Base-by-base conservation (phyloP, 345 rosid genomes). In the Eucalyptus guilfoylei region DNA sequence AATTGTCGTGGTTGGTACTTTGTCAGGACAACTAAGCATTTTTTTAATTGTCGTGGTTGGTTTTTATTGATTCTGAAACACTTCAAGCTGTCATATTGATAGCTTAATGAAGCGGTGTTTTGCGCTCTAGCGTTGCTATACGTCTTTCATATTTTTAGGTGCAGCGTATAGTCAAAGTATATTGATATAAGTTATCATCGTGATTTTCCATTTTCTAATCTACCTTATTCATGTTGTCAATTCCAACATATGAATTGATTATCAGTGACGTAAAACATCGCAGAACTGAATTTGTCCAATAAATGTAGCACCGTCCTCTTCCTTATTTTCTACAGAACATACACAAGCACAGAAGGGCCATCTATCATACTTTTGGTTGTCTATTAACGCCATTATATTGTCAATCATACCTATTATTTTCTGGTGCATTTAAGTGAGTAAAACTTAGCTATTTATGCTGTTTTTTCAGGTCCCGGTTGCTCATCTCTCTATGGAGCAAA, bases 401-500 rank as follows among this genome's bases (percentile, higher is more conserved):
- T 40, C 44, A 37, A 76, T 40, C 85, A 12, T 76, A 19, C 14
- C 24, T 21, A 76, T 76, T 76, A 76, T 11, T 40, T 76, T 76
- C 28, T 40, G 30, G 85, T 40, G 47, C 48, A 34, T 69, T 32
- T n/a, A 5, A 64, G 42, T 72, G 58, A 30, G 11, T 14, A 50
- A 12, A 37, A 16, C 8, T 67, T 76, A 76, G 32, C 21, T 40
- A 30, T 40, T 47, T 32, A 37, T n/a, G 48, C 54, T 88, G 52
- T 9, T 34, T 45, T 76, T 49, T 19, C 44, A 92, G 95, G 95
- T 11, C 94, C 94, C 44, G 93, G 95, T 12, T 92, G 95, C 83
- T 93, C 95, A 32, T 93, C 95, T 16, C 88, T 93, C 8, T 92
- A 90, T 91, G 94, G 95, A 52, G 94, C 94, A 28, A 90, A 92